Evolutionary conservation across 1,284 basidiomycete species (phyloP), one percentile per base, ranked within the genome.

Genomic region (Mycena sp.): DNA sequence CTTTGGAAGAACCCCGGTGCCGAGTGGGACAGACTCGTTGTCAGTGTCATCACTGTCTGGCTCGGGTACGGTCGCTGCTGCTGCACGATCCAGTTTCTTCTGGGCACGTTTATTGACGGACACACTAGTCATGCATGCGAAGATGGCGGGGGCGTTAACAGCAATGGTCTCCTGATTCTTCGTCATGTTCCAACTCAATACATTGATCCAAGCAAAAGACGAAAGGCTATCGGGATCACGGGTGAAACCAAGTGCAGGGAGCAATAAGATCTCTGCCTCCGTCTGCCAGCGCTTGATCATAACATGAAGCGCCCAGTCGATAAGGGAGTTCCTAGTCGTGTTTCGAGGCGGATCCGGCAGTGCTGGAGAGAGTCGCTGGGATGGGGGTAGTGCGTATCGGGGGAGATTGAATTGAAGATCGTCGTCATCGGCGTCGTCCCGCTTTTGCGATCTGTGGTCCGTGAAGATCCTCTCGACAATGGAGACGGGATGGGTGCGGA

Each of bases 301-400:
- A 9, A 46, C 11, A 2, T 52, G 32, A 23, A 63, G 45, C 17
- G 61, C 55, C 61, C 61, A 63, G 11, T 58, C 23, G 14, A 58
- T 50, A 12, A 50, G 29, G 23, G 46, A 29, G 25, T 63, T 51
- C 29, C 26, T 37, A n/a, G 61, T 63, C 3, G 14, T 50, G 30
- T 51, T 52, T 1, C 11, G 16, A 5, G 29, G n/a, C 17, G 21
- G 19, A 9, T 35, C 21, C 1, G 60, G 50, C 12, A 57, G 25
- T 2, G 23, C 23, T 14, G 55, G 41, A 4, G 21, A 28, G 29
- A 63, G 54, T 10, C 61, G 61, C 16, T 30, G 61, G 6, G 61
- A 63, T 16, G 61, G 61, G 29, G 55, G 61, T 21, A 63, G 61
- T 2, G 61, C 54, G 26, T 63, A 25, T 4, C 55, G 54, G 23